Conservation (phyloP, 345 rosid genomes). For the Boechera stricta region DNA sequence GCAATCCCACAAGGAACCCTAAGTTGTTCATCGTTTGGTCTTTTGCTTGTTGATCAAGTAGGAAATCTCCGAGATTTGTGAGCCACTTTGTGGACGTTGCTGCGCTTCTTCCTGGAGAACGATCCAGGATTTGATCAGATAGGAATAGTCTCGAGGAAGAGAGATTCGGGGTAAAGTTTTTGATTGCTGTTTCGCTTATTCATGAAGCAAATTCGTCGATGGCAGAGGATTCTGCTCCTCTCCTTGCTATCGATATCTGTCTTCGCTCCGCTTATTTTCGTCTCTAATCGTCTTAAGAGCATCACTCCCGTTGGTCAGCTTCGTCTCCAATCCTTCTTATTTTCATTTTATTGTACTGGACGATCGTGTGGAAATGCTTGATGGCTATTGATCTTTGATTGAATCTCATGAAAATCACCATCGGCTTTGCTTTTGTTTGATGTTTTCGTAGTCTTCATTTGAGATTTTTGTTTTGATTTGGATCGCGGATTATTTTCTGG, state of each 20-base stretch:
- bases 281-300: slow-evolving; percentile 59
- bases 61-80: slow-evolving; percentile 42
- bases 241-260: slow-evolving; percentile 70
- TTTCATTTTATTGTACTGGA: neutral
- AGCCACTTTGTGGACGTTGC: slow-evolving; percentile 36
- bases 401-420: slow-evolving; percentile 20
- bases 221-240: slow-evolving; percentile 90
- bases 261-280: slow-evolving; percentile 70
- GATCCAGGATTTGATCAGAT: slow-evolving; percentile 46
- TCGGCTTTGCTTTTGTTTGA: neutral
- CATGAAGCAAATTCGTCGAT: slow-evolving; percentile 74
- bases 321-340: slow-evolving; percentile 11
- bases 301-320: slow-evolving; percentile 63
- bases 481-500: slow-evolving; percentile 40
- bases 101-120: slow-evolving; percentile 50
- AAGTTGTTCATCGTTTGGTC: slow-evolving; percentile 15
- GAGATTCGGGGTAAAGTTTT: neutral
- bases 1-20: slow-evolving; percentile 42
- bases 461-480: slow-evolving; percentile 27
- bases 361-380: slow-evolving; percentile 23
- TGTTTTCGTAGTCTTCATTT: slow-evolving; percentile 12
- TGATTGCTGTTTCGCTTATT: slow-evolving; percentile 29
- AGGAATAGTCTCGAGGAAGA: slow-evolving; percentile 21
- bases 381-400: slow-evolving; percentile 19
- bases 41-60: slow-evolving; percentile 47